These are phyloP conservation scores for Dendrobium catenatum DNA, from an alignment of 106 monocot genomes.

Conservation along the genomic window DNA sequence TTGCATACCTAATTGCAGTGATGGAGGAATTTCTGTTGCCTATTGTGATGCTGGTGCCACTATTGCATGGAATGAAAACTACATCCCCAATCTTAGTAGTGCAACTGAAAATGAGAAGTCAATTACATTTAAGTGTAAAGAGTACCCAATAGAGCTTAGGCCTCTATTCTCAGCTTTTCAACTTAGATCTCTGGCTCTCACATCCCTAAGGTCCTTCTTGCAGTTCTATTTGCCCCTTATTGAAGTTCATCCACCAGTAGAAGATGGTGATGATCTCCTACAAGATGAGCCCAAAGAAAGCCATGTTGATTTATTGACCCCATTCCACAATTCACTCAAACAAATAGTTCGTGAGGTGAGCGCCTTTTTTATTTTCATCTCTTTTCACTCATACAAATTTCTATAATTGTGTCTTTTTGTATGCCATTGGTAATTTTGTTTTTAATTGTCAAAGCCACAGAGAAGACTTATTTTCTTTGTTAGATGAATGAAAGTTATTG, in stretches of 20 bases:
- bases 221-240: slow-evolving; percentile 86
- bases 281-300: slow-evolving; percentile 39
- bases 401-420: neutral
- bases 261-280: slow-evolving; percentile 62
- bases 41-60: slow-evolving; percentile 74
- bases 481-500: neutral
- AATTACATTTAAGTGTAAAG: slow-evolving; percentile 36
- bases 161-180: slow-evolving; percentile 89
- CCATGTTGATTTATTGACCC: slow-evolving; percentile 59
- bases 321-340: slow-evolving; percentile 82
- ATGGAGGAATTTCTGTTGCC: slow-evolving; percentile 40
- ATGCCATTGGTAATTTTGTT: neutral
- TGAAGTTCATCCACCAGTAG: slow-evolving; percentile 21
- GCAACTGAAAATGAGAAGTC: slow-evolving; percentile 16
- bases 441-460: neutral
- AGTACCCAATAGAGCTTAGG: slow-evolving; percentile 67
- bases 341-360: slow-evolving; percentile 86
- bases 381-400: neutral
- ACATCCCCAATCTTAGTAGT: slow-evolving; percentile 19
- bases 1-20: slow-evolving; percentile 28
- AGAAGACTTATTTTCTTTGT: neutral
- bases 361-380: slow-evolving; percentile 1
- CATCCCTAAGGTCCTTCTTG: slow-evolving; percentile 79
- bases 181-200: slow-evolving; percentile 53
- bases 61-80: slow-evolving; percentile 24